Conservation (phyloP, 2,329 filamentous ascomycete genomes). For the Fusarium caatingaense region DNA sequence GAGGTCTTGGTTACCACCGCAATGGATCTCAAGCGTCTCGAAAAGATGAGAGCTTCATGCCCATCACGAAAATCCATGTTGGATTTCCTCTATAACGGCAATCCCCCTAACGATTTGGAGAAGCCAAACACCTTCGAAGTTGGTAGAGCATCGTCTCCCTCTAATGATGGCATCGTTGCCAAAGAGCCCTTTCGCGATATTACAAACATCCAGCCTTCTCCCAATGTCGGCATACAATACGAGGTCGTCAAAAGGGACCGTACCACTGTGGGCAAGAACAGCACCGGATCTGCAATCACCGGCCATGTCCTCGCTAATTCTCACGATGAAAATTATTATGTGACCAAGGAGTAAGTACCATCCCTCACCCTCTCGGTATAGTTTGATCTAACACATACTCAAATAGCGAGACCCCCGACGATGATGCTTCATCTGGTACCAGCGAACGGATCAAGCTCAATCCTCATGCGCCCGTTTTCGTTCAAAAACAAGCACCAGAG, state of each 20-base stretch:
- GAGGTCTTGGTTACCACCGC: not conserved
- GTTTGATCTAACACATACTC: not conserved
- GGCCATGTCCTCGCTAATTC: not conserved
- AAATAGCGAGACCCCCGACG: not conserved
- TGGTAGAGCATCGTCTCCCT: not conserved
- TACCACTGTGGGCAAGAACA: not conserved
- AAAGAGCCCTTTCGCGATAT: not conserved
- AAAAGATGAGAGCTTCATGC: not conserved
- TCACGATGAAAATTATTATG: not conserved
- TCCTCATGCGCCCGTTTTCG: not conserved
- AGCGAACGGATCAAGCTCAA: not conserved
- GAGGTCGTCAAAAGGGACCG: not conserved
- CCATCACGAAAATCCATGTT: constrained; percentile 10
- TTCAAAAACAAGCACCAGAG: not conserved
- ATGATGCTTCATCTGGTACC: not conserved
- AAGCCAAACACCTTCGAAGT: not conserved
- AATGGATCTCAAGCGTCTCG: constrained; percentile 12
- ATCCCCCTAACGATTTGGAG: not conserved
- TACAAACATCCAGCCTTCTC: not conserved
- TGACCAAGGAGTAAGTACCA: not conserved
- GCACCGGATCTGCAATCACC: not conserved
- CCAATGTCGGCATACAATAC: not conserved
- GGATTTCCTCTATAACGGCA: constrained; percentile 1
- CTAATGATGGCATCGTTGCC: not conserved
- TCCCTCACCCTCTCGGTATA: not conserved